Percentiles rank a stretch among this genome's conserved stretches.
Conservation (phyloP, 73 alveolate genomes). For the Tetrahymena thermophila region DNA sequence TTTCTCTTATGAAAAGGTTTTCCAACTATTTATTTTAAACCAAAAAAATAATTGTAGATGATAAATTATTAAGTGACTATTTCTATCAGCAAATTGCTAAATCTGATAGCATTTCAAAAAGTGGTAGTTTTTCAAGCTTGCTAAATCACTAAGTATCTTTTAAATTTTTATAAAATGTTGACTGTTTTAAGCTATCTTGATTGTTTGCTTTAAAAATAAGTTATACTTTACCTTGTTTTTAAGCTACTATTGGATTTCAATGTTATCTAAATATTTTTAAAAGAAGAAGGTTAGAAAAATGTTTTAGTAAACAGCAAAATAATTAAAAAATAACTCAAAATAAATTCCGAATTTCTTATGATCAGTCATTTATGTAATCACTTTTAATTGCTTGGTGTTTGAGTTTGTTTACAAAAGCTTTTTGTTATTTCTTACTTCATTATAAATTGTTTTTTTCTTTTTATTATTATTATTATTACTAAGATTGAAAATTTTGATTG, state of each 20-base stretch:
- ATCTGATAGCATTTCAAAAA: no score
- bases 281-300: not conserved
- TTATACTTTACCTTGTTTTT: not conserved
- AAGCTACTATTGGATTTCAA: not conserved
- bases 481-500: not conserved
- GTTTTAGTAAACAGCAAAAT: not conserved
- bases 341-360: not conserved
- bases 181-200: not conserved
- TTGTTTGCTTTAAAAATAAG: not conserved
- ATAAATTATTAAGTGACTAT: not conserved
- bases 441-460: not conserved
- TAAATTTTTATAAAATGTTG: no score
- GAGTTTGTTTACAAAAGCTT: not conserved
- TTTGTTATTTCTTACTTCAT: not conserved
- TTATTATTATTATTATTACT: not conserved
- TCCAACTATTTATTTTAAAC: not conserved
- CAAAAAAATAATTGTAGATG: not conserved
- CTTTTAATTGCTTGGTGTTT: not conserved
- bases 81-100: not conserved
- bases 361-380: not conserved
- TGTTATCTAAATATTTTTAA: not conserved
- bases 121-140: not conserved
- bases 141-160: not conserved
- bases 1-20: not conserved
- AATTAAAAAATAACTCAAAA: not conserved